Evolutionary conservation across 2,329 filamentous ascomycete species (phyloP).

Genomic region (Herpotrichia juniperi): DNA sequence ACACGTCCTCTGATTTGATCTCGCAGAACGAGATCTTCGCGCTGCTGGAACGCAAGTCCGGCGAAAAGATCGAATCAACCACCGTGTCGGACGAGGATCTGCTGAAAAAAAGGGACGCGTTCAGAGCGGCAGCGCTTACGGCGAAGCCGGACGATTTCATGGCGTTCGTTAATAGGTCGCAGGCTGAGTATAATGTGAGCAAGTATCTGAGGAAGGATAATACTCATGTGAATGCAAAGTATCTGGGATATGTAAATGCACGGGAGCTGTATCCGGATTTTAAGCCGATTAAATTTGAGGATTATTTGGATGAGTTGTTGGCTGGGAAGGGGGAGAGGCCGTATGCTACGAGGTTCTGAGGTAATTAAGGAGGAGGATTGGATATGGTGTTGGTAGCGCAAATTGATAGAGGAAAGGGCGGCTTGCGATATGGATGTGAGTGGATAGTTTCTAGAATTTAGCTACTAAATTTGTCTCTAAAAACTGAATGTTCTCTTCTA

Average conservation of each 20-base stretch:
- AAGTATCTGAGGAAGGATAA: conserved; percentile 63
- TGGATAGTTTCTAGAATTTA: too few relatives aligned
- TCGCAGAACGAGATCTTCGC: conserved; percentile 55
- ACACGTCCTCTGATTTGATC: conserved; percentile 55
- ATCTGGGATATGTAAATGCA: conserved; percentile 60
- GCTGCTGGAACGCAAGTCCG: conserved; percentile 55
- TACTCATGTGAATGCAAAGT: conserved; percentile 58
- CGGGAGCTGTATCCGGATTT: conserved; percentile 63
- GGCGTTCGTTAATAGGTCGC: neutral
- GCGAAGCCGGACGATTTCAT: neutral
- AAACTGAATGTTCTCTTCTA: too few relatives aligned
- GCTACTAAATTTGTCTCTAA: too few relatives aligned
- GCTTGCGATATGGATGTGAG: too few relatives aligned
- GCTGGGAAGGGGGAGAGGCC: conserved; percentile 44
- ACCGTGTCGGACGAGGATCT: neutral
- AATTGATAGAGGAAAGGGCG: too few relatives aligned
- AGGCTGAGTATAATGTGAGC: conserved; percentile 5
- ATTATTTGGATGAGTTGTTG: conserved; percentile 50
- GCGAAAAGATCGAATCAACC: conserved; percentile 55
- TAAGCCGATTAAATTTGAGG: conserved; percentile 27
- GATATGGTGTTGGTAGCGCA: too few relatives aligned
- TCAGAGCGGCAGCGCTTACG: neutral
- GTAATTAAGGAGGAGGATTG: too few relatives aligned
- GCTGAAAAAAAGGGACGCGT: neutral
- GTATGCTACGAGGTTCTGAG: neutral